A percentile compares a stretch with the other conserved stretches of the same genome.
Evolutionary conservation across 768 basidiomycete species (phyloP).

Genomic region (Rhodosporidiobolus sp.): DNA sequence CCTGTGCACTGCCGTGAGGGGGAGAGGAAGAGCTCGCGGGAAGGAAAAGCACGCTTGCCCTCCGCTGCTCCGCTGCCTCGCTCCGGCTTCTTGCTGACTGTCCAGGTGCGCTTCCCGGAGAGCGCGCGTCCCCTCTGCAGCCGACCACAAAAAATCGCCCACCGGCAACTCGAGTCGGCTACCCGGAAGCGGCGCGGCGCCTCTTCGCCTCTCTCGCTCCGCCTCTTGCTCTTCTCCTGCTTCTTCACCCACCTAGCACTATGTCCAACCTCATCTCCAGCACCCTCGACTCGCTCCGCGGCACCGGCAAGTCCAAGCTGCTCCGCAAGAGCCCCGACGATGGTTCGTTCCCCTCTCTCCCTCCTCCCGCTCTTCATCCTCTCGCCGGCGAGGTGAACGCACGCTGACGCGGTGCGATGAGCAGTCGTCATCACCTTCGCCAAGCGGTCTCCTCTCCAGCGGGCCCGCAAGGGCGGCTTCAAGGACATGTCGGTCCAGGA

Average conservation of each 20-base stretch:
- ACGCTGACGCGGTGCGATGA: neutral
- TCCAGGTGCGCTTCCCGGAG: no score
- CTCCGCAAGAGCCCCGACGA: slow-evolving; percentile 39
- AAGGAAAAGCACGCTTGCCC: no score
- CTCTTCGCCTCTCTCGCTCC: neutral
- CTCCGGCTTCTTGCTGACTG: no score
- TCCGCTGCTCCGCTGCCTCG: no score
- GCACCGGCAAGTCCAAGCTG: slow-evolving; percentile 34
- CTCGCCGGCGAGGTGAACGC: neutral
- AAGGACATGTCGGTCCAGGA: slow-evolving; percentile 60
- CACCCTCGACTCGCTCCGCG: slow-evolving; percentile 30
- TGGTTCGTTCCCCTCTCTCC: slow-evolving; percentile 12
- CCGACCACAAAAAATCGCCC: no score
- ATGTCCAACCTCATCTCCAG: slow-evolving; percentile 25
- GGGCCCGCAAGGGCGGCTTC: slow-evolving; percentile 83
- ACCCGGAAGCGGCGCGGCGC: no score
- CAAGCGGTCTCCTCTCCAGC: slow-evolving; percentile 84
- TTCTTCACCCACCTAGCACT: neutral
- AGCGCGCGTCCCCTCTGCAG: no score
- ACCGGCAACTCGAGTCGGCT: neutral
- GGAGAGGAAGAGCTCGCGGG: neutral
- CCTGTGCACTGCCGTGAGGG: neutral
- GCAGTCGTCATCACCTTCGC: slow-evolving; percentile 80
- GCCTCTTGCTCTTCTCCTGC: no score
- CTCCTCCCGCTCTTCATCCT: neutral